Evolutionary conservation across 306 rosid species (phyloP), one percentile per base, ranked within the genome.

Genomic region (Erythrophleum fordii): DNA sequence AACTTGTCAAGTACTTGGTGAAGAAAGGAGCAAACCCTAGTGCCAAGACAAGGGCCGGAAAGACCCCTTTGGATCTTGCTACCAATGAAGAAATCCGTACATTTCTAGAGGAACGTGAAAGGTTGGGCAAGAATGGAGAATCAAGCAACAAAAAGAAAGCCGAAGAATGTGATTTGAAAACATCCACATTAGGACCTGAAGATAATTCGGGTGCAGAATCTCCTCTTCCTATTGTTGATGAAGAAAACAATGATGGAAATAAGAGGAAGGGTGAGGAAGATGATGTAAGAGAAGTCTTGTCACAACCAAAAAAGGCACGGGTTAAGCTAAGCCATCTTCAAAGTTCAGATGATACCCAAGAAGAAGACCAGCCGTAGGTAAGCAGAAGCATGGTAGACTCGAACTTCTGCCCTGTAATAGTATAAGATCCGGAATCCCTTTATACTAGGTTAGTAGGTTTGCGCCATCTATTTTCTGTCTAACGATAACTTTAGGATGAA

Each of bases 1-100:
- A 95, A 51, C 97, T 95, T 78, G 91, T 91, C 35, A 93, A 89
- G 88, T 95, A 95, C 82, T 88, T 95, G 85, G 88, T 86, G 53
- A 93, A 69, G 90, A 95, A 95, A 83, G 97, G 99, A 67, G 89
- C 92, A 5, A 90, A 79, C 75, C 91, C 90, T 34, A 53, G 76
- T 70, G 81, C 84, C 41, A 91, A 86, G 80, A 93, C 99, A 48
- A 95, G 81, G 86, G 92, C 91, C 1, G 95, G 99, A 69, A 90
- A 91, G 85, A 91, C 92, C 49, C 88, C 98, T 20, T 74, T 85
- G 79, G 97, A 95, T 85, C 87, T 91, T 77, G 94, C 99, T 53
- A 53, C 76, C 83, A 90, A 84, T 22, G 90, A 90, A 18, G 96
- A 95, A 80, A 85, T 93, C 35, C 88, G 82, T 49, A 72, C 87